These are phyloP conservation scores for Thecamonas trahens DNA, from an alignment of 78 protist genomes.

Conservation along the genomic window DNA sequence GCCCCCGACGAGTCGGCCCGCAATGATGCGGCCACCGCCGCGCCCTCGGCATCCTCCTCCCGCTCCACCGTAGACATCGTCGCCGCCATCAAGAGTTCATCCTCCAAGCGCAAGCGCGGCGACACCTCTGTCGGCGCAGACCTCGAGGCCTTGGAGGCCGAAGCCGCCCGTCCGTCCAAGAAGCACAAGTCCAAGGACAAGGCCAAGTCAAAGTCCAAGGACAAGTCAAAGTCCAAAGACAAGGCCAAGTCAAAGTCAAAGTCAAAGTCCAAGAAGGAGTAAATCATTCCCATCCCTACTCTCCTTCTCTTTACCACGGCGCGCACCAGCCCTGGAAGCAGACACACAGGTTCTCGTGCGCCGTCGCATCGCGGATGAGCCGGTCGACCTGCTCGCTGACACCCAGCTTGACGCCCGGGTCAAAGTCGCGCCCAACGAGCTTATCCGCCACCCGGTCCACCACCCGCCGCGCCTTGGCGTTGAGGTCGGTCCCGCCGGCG, in stretches of 20 bases:
- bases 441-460: constrained; percentile 84
- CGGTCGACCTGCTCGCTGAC: constrained; percentile 76
- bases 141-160: not conserved
- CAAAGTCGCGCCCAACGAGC: constrained; percentile 73
- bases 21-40: not conserved
- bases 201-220: constrained; percentile 33
- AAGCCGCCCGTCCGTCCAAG: constrained; percentile 2
- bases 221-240: not conserved
- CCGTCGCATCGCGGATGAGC: constrained; percentile 87
- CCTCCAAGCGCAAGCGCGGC: not conserved
- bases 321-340: constrained; percentile 96
- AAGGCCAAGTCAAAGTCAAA: not conserved
- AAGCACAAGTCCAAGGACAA: constrained; percentile 9
- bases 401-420: constrained; percentile 24
- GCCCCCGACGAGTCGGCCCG: not conserved
- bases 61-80: no score
- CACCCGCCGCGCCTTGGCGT: constrained; percentile 70
- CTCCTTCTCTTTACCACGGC: constrained; percentile 66
- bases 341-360: constrained; percentile 92
- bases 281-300: no score
- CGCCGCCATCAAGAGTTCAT: not conserved
- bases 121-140: not conserved
- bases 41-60: no score
- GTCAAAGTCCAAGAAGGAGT: no score
- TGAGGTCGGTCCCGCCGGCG: constrained; percentile 36